Evolutionary conservation across 495 filamentous ascomycete genomes (phyloP).

Genomic region (Xylaria longipes): DNA sequence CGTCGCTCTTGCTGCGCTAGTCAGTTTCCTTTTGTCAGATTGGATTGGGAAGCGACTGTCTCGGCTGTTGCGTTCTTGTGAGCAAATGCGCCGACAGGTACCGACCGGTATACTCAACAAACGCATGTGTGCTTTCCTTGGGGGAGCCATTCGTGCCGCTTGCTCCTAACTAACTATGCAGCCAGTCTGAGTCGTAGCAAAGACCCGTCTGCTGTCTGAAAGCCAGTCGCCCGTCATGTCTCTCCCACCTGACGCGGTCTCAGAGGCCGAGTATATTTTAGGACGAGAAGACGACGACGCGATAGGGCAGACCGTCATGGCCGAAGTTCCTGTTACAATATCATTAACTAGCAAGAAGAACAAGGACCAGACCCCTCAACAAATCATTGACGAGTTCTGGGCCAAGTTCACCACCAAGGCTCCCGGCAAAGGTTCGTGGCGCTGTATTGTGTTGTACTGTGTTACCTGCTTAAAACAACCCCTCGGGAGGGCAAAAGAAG

Average conservation of each 20-base stretch:
- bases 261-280: constrained; percentile 29
- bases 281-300: constrained; percentile 29
- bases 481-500: not conserved
- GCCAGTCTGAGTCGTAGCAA: not conserved
- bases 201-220: not conserved
- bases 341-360: constrained; percentile 27
- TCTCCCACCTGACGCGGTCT: constrained; percentile 20
- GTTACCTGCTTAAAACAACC: not conserved
- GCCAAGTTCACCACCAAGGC: constrained; percentile 70
- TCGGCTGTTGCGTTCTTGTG: not conserved
- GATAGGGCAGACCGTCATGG: constrained; percentile 32
- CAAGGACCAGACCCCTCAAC: constrained; percentile 67
- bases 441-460: constrained; percentile 11
- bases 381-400: constrained; percentile 80
- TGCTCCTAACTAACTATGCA: not conserved
- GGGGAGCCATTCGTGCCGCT: not conserved
- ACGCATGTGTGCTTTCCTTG: not conserved
- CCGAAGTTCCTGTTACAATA: constrained; percentile 31
- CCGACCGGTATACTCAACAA: not conserved
- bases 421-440: constrained; percentile 57
- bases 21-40: not conserved
- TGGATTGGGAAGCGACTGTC: not conserved
- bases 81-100: not conserved
- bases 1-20: not conserved
- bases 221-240: constrained; percentile 28